Evolutionary conservation across 306 rosid genomes (phyloP).

Genomic region (Styphnolobium japonicum): DNA sequence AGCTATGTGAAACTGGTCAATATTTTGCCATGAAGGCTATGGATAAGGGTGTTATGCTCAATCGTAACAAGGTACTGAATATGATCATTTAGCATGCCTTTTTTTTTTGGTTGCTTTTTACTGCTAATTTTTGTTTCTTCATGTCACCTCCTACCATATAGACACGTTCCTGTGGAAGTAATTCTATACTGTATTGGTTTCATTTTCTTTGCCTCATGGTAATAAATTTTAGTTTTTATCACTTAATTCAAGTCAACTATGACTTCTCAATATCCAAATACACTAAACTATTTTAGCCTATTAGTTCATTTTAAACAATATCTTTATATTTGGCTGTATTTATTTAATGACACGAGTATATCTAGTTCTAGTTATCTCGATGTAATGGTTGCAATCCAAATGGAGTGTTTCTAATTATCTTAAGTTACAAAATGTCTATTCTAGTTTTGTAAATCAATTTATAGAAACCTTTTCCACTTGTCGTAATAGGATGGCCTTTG

Average conservation of each 20-base stretch:
- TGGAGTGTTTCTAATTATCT: neutral
- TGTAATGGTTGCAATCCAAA: neutral
- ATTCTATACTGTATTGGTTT: neutral
- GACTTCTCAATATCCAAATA: neutral
- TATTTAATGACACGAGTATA: too few relatives aligned
- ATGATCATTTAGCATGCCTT: neutral
- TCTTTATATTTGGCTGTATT: neutral
- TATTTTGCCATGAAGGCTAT: conserved; percentile 91
- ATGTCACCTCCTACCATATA: conserved; percentile 1
- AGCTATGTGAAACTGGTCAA: conserved; percentile 63
- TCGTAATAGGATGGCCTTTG: neutral
- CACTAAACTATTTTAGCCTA: neutral
- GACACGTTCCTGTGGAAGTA: neutral
- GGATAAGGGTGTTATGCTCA: conserved; percentile 85
- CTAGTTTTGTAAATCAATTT: neutral
- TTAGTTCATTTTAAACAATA: neutral
- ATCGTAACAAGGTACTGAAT: conserved; percentile 76
- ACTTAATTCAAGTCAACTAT: neutral
- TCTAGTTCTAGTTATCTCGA: neutral
- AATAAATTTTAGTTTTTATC: neutral
- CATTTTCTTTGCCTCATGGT: neutral
- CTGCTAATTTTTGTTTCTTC: neutral
- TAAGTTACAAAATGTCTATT: neutral
- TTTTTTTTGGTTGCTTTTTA: neutral
- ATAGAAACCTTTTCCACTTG: neutral